Evolutionary conservation across 139 green algal species (phyloP).

Genomic region (Picochlorum sp.): DNA sequence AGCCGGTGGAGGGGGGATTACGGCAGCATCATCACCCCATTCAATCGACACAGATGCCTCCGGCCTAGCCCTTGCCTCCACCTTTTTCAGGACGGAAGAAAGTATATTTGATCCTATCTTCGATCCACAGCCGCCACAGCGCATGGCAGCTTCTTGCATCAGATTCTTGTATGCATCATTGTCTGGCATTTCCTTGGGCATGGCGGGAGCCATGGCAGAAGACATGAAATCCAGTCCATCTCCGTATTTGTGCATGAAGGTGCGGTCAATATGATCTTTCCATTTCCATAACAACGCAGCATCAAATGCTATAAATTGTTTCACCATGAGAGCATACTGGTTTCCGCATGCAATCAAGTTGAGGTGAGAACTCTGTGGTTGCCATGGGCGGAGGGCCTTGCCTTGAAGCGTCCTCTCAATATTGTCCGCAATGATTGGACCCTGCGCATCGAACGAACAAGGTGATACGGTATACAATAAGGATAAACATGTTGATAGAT

Average conservation of each 20-base stretch:
- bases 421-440: slow-evolving; percentile 74
- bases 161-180: slow-evolving; percentile 16
- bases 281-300: slow-evolving; percentile 69
- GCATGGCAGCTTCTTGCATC: slow-evolving; percentile 57
- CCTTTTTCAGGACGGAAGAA: slow-evolving; percentile 34
- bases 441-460: slow-evolving; percentile 27
- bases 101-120: slow-evolving; percentile 72
- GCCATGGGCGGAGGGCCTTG: slow-evolving; percentile 56
- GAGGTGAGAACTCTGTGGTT: slow-evolving; percentile 73
- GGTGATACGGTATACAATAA: neutral
- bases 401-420: slow-evolving; percentile 55
- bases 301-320: slow-evolving; percentile 37
- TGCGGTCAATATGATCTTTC: slow-evolving; percentile 88
- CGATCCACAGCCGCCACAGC: slow-evolving; percentile 82
- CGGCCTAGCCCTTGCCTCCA: neutral
- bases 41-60: neutral
- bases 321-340: slow-evolving; percentile 38
- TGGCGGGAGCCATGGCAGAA: slow-evolving; percentile 7
- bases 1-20: slow-evolving; percentile 39
- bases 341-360: slow-evolving; percentile 67
- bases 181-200: slow-evolving; percentile 4
- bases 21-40: slow-evolving; percentile 58
- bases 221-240: slow-evolving; percentile 32
- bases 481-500: neutral
- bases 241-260: slow-evolving; percentile 78